Conservation (phyloP, 2,329 filamentous ascomycete species). For the Colletotrichum orchidophilum region DNA sequence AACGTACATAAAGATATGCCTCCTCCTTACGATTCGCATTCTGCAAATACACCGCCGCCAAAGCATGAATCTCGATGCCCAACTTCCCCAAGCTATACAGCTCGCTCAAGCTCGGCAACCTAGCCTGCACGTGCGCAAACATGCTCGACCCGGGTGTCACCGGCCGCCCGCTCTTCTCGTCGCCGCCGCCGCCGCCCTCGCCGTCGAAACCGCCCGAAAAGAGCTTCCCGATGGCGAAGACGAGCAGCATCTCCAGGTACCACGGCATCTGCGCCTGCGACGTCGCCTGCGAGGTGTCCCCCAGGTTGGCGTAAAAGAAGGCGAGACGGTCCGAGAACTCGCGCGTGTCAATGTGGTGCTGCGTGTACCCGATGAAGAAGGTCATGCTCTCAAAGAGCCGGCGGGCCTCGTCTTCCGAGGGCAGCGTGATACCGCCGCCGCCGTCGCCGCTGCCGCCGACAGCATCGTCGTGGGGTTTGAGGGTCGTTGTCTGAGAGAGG, state of each 20-base stretch:
- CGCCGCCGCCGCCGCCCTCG: not conserved
- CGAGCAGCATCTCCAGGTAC: constrained; percentile 27
- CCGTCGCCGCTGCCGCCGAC: no score
- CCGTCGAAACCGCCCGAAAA: constrained; percentile 15
- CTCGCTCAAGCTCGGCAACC: constrained; percentile 17
- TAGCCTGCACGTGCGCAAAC: constrained; percentile 9
- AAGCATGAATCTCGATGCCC: constrained; percentile 22
- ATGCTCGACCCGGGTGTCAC: constrained; percentile 17
- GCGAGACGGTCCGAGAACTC: constrained; percentile 33
- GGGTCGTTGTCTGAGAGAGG: not conserved
- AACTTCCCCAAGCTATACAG: constrained; percentile 13
- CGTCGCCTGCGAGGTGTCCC: not conserved
- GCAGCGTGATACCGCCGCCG: constrained; percentile 1
- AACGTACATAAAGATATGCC: constrained; percentile 32
- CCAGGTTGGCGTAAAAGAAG: constrained; percentile 16
- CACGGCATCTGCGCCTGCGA: constrained; percentile 11
- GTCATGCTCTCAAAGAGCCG: constrained; percentile 36
- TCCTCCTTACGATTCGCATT: constrained; percentile 32
- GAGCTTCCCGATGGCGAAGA: constrained; percentile 30
- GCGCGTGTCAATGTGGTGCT: constrained; percentile 38
- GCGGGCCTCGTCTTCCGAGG: constrained; percentile 33
- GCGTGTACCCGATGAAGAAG: constrained; percentile 38
- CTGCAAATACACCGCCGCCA: constrained; percentile 31
- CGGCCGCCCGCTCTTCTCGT: not conserved
- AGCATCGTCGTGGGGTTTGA: constrained; percentile 1